Evolutionary conservation across 1,284 basidiomycete species (phyloP).

Genomic region (Meripilus lineatus): DNA sequence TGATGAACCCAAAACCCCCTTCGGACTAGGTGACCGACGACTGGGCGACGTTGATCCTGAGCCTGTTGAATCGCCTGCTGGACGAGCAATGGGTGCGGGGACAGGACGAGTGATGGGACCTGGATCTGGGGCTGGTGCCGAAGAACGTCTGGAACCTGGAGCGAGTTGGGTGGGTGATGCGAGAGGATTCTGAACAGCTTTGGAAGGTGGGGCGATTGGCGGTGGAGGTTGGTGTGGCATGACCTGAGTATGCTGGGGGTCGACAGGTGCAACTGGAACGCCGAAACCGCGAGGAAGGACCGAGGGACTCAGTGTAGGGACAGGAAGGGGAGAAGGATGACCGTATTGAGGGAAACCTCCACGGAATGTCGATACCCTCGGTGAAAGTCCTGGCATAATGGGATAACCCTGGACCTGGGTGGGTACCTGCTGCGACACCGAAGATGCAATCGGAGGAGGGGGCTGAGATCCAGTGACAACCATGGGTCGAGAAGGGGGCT

Average conservation of each 20-base stretch:
- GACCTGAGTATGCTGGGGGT: constrained; percentile 35
- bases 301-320: constrained; percentile 50
- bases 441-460: constrained; percentile 21
- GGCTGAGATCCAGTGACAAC: constrained; percentile 24
- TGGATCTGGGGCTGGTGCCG: constrained; percentile 35
- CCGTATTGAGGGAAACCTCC: too few species aligned
- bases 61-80: constrained; percentile 38
- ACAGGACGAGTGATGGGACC: constrained; percentile 59
- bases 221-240: constrained; percentile 35
- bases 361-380: too few species aligned
- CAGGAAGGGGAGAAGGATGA: constrained; percentile 37
- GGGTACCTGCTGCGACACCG: constrained; percentile 35
- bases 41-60: constrained; percentile 61
- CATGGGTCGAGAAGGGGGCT: constrained; percentile 23
- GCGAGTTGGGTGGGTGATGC: constrained; percentile 35
- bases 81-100: constrained; percentile 38
- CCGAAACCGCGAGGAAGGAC: constrained; percentile 47
- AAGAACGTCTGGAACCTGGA: constrained; percentile 31
- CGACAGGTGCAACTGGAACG: constrained; percentile 41
- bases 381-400: too few species aligned
- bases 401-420: constrained; percentile 36
- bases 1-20: constrained; percentile 69
- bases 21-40: constrained; percentile 66
- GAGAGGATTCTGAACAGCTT: constrained; percentile 28
- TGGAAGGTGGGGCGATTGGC: constrained; percentile 49